Percentiles rank a stretch among this genome's conserved stretches.
Conservation (phyloP, 2,329 filamentous ascomycete genomes). For the Stagonosporopsis vannaccii region DNA sequence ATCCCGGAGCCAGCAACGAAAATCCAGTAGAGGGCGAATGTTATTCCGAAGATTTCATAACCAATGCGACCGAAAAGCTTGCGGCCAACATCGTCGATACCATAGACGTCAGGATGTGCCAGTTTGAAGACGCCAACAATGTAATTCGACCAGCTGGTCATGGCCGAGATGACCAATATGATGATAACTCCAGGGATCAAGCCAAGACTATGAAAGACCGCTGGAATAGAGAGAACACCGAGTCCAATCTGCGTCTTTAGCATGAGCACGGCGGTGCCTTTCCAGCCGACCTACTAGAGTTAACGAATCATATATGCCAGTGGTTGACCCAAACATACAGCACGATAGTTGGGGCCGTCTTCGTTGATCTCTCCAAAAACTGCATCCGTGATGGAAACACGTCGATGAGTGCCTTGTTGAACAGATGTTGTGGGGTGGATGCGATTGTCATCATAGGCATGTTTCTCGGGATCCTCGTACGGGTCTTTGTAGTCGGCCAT, state of each 20-base stretch:
- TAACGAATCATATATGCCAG: slow-evolving; percentile 50
- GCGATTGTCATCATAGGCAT: slow-evolving; percentile 1
- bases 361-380: slow-evolving; percentile 60
- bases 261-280: slow-evolving; percentile 38
- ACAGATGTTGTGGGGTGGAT: slow-evolving; percentile 10
- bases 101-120: slow-evolving; percentile 62
- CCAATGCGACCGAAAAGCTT: slow-evolving; percentile 63
- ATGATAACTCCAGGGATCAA: slow-evolving; percentile 59
- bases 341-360: slow-evolving; percentile 65
- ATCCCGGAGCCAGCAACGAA: slow-evolving; percentile 76
- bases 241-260: slow-evolving; percentile 44
- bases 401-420: slow-evolving; percentile 11
- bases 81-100: slow-evolving; percentile 64
- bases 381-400: slow-evolving; percentile 25
- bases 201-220: slow-evolving; percentile 56
- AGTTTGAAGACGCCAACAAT: slow-evolving; percentile 63
- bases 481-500: slow-evolving; percentile 15
- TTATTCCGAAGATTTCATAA: slow-evolving; percentile 54
- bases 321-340: slow-evolving; percentile 19
- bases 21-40: slow-evolving; percentile 46
- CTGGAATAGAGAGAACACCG: slow-evolving; percentile 60
- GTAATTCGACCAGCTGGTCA: slow-evolving; percentile 60
- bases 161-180: slow-evolving; percentile 50
- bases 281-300: slow-evolving; percentile 33
- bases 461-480: slow-evolving; percentile 9